phyloP scores from a whole-genome alignment of 2,329 filamentous ascomycete species.

The Microsporum ferrugineum region DNA sequence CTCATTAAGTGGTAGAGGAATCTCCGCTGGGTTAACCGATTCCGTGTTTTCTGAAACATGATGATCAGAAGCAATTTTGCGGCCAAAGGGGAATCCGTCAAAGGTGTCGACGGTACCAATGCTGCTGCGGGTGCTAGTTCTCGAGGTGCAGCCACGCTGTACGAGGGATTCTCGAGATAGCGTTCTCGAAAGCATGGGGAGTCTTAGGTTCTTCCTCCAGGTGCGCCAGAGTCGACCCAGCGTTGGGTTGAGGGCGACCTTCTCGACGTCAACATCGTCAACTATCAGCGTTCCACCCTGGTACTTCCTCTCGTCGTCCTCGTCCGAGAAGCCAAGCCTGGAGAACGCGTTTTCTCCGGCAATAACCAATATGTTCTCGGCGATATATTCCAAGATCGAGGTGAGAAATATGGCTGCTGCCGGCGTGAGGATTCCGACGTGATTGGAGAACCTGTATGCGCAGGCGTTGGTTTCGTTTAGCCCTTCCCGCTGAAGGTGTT shows the following conservation, averaged over 20 bases:
- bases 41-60: constrained; percentile 10
- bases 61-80: constrained; percentile 4
- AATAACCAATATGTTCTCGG: constrained; percentile 78
- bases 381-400: constrained; percentile 86
- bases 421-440: constrained; percentile 63
- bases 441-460: constrained; percentile 45
- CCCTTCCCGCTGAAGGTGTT: constrained; percentile 69
- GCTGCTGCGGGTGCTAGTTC: constrained; percentile 29
- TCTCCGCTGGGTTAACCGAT: constrained; percentile 42
- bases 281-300: constrained; percentile 53
- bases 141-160: constrained; percentile 20
- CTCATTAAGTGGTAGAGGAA: constrained; percentile 57
- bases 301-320: constrained; percentile 27
- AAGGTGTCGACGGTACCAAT: constrained; percentile 21
- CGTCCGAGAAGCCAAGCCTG: constrained; percentile 43
- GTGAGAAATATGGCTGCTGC: constrained; percentile 93
- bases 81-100: constrained; percentile 4
- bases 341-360: constrained; percentile 66
- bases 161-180: constrained; percentile 32
- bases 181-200: constrained; percentile 29
- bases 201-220: constrained; percentile 66
- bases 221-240: constrained; percentile 84
- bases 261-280: constrained; percentile 84
- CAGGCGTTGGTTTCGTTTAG: constrained; percentile 46
- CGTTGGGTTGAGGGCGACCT: constrained; percentile 77